Base-by-base conservation (phyloP, 2,329 filamentous ascomycete genomes). In the Chalara sp. region DNA sequence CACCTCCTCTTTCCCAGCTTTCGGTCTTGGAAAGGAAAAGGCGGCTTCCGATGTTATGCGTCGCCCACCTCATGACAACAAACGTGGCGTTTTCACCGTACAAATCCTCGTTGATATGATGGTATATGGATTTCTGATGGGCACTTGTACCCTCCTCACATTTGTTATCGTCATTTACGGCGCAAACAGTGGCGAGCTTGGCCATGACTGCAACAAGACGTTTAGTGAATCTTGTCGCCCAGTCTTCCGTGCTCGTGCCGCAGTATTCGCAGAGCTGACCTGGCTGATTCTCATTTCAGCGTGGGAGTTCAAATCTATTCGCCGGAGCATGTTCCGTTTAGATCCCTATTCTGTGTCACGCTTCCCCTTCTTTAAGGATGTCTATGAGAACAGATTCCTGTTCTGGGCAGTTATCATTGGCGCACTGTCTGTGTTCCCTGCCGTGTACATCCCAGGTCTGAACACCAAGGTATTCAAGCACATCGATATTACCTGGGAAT, bases 391-490 rank as follows among this genome's bases (percentile, higher is more conserved):
- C 66, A 71, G 78, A 59, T 83, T 85, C 68, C 67, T 80, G 31
- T 81, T 80, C 69, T 79, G 69, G 65, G 70, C 76, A 8, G 73
- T 80, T 51, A 68, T 78, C 55, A 66, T 76, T 12, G 77, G 77
- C 5, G 75, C 74, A 46, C 52, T 79, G 28, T 74, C 75, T 7
- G 75, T 78, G 3, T 79, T 81, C 59, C 77, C 78, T 1, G 71
- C 74, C n/a, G 66, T 80, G 4, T 86, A 86, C 60, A 84, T 86
- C 53, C 82, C 82, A 0, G 78, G 78, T 32, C 72, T 85, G 58
- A 84, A 83, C 59, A 74, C 73, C n/a, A 69, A 70, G 2, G 80
- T 84, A 1, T 84, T 84, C 69, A 78, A 80, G 58, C 80, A 84
- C 58, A 74, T 69, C 6, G 76, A 76, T 1, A 84, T 85, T 50